Base-by-base conservation (phyloP, 495 filamentous ascomycete species). In the Neurospora tetraspora region DNA sequence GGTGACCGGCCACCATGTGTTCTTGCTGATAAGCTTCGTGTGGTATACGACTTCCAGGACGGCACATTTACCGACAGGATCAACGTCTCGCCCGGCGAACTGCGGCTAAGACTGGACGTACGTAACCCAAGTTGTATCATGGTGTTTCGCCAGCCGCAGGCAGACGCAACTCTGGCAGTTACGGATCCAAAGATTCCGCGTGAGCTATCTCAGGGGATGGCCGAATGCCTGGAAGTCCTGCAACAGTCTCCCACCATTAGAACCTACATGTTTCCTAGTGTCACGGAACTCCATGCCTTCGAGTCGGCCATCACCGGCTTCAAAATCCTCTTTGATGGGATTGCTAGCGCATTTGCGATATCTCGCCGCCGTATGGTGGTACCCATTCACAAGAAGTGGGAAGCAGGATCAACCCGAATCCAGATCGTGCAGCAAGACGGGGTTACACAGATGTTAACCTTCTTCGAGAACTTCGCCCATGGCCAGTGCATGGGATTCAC, bases 341-440 rank as follows among this genome's bases (percentile, higher is more conserved):
- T 91, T 59, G 93, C 91, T 11, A 83, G 87, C 1, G 89, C 87
- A 5, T 93, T 96, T 76, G 88, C 90, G 72, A 96, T 97, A 71
- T 90, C 93, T 3, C 92, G 93, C n/a, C 88, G 92, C 59, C 88
- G 92, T 72, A 93, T 91, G 88, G 91, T 96, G 31, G 92, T 95
- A n/a, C 93, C 92, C 1, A 93, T 95, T 69, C 89, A 94, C 81
- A 96, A 97, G 82, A 94, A 92, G 79, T 95, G 93, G 92, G 92
- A 95, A 76, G 91, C 93, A 2, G 87, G 83, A 12, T 82, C 84
- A 39, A 91, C 92, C 14, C 88, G 94, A 18, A 82, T 97, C 31
- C 94, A 97, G 79, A 83, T 97, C 43, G 87, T 97, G 31, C 85
- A 88, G 71, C 90, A 90, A 68, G 90, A 92, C 53, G 92, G 88